Base-by-base conservation (phyloP, 306 rosid species). In the Ormosia emarginata region DNA sequence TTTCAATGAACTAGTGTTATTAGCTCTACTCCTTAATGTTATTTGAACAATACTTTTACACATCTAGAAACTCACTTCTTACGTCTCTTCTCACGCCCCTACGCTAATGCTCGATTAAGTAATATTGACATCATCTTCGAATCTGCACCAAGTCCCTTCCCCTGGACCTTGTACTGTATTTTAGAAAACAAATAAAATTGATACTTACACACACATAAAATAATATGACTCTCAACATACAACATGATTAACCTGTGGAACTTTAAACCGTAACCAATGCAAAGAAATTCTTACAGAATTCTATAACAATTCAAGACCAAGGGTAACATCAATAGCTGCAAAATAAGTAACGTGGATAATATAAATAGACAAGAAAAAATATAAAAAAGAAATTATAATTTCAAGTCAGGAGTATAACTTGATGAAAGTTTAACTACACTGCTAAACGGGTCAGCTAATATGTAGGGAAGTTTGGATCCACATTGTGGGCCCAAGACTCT, bases 401-500 rank as follows among this genome's bases (percentile, higher is more conserved):
- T 43, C 4, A 9, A 17, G n/a, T 14, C 56, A 17, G 29, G 32
- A 57, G 14, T 37, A 58, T 17, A 75, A 56, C 18, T 40, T 2
- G 11, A 47, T 24, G 24, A 24, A 24, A 24, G 24, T 12, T 7
- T 29, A 8, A 18, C 24, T 33, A 43, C 17, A 33, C 13, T 17
- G 34, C 71, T 11, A 36, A 49, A 74, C 3, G 5, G 4, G 10
- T 13, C 1, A 39, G 37, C 81, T 87, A 87, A 79, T 84, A 87
- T 3, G 83, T 79, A 11, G 98, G 97, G 65, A 92, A 91, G 49
- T 77, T 84, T 34, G 97, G 90, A 74, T 95, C 97, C 49, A 93
- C 98, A 56, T 93, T 92, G 0, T 84, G 74, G 6, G 93, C 85
- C 98, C 99, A 95, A 67, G 94, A 88, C 75, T 93, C 99, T 34